Evolutionary conservation across 1,139 yeast genomes (phyloP), one percentile per base, ranked within the genome.

Genomic region (Taiozyma sp.): DNA sequence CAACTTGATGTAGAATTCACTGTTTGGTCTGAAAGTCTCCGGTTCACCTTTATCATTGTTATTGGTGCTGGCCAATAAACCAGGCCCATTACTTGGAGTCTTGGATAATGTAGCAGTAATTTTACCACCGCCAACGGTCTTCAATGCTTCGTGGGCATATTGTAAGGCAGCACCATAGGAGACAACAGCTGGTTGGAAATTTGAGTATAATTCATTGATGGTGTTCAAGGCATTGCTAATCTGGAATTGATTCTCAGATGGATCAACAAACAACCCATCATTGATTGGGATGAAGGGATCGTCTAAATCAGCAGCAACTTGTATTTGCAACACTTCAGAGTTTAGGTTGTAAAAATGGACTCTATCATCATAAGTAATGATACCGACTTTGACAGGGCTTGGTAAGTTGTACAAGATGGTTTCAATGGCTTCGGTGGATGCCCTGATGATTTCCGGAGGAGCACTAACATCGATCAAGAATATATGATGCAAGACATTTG

Each of bases 31-130:
- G 58, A 83, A 77, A 19, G 83, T 78, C 51, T 85, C 91, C 13
- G 43, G 30, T 43, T 80, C 83, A 0, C 82, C 79, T 22, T 70
- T 66, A 28, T 73, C 75, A 47, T 64, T 68, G 43, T 52, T 47
- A 24, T 50, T 50, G 57, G 88, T 83, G 52, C 78, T 73, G 21
- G 74, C 72, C 47, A 91, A 74, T n/a, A 79, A 74, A 2, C 98
- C 98, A 0, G 93, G 88, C 0, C 97, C 97, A 77, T 83, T 77
- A 1, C 89, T 78, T 9, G 99, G 97, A 40, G 90, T 68, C 1
- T 83, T 72, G 3, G 89, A 76, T 47, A 91, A 71, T 5, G 88
- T 68, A 0, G 88, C 77, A 21, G 87, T 78, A 40, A 91, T 83
- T 59, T 91, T 88, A 58, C 97, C 97, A 51, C 96, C 96, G 0